These are phyloP conservation scores for Kodamaea ohmeri DNA, from an alignment of 1,139 yeast genomes.

Conservation along the genomic window DNA sequence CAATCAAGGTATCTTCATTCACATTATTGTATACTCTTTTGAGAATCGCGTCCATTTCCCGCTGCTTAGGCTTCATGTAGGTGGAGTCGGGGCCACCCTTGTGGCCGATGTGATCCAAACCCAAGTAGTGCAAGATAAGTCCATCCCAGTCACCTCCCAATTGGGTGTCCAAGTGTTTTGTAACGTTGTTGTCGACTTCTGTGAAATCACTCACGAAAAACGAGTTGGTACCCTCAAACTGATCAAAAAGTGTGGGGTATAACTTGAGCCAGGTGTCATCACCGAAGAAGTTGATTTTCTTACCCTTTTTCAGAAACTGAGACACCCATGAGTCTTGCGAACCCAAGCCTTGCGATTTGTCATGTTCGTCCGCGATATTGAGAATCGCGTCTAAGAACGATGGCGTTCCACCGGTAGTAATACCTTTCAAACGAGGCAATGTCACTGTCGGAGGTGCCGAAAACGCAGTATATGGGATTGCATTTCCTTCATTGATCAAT, in stretches of 20 bases:
- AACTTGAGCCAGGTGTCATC: constrained; percentile 97
- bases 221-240: constrained; percentile 84
- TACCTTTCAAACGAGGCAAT: constrained; percentile 72
- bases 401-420: constrained; percentile 80
- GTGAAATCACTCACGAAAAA: constrained; percentile 93
- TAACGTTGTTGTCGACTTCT: constrained; percentile 90
- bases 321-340: constrained; percentile 85
- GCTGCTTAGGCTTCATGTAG: constrained; percentile 77
- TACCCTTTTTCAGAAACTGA: constrained; percentile 53
- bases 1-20: constrained; percentile 52
- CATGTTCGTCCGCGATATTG: constrained; percentile 86
- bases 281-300: constrained; percentile 75
- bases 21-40: constrained; percentile 46
- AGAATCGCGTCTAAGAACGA: constrained; percentile 82
- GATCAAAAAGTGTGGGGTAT: constrained; percentile 58
- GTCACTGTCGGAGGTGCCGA: constrained; percentile 89
- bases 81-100: constrained; percentile 86
- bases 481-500: constrained; percentile 64
- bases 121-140: constrained; percentile 83
- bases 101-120: constrained; percentile 96
- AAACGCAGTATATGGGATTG: constrained; percentile 84
- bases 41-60: constrained; percentile 78
- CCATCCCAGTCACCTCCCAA: constrained; percentile 69
- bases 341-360: constrained; percentile 68
- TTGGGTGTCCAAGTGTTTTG: constrained; percentile 72